Conservation (phyloP, 768 basidiomycete genomes). For the Suillus tomentosus region DNA sequence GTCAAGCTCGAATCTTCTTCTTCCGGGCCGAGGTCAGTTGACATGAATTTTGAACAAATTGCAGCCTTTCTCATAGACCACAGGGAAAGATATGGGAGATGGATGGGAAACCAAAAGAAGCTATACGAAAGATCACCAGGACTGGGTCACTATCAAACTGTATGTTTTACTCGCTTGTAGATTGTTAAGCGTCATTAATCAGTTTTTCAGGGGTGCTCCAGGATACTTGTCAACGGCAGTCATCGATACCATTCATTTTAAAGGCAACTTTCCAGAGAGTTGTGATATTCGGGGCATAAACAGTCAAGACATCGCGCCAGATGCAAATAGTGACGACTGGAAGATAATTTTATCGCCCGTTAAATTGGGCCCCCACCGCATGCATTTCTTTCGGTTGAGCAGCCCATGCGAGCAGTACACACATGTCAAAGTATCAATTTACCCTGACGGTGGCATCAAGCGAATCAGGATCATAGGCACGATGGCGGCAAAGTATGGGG, state of each 20-base stretch:
- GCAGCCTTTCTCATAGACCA: conserved; percentile 2
- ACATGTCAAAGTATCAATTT: conserved; percentile 86
- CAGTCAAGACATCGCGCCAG: conserved; percentile 39
- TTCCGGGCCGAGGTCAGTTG: conserved; percentile 77
- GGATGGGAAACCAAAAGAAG: conserved; percentile 98
- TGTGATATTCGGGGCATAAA: conserved; percentile 72
- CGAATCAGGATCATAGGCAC: conserved; percentile 77
- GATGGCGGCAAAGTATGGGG: not conserved
- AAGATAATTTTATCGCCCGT: conserved; percentile 69
- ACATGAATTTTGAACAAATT: conserved; percentile 3
- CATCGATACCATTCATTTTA: conserved; percentile 94
- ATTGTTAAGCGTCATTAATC: not conserved
- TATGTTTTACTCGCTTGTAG: conserved; percentile 40
- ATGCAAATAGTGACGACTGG: conserved; percentile 56
- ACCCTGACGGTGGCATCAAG: conserved; percentile 96
- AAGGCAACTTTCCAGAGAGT: conserved; percentile 92
- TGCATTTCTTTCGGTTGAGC: conserved; percentile 85
- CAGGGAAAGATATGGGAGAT: conserved; percentile 90
- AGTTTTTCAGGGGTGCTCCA: conserved; percentile 59
- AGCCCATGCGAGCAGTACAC: conserved; percentile 61
- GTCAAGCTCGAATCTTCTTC: conserved; percentile 85
- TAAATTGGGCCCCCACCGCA: conserved; percentile 84
- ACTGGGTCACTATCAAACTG: conserved; percentile 92
- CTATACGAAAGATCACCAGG: conserved; percentile 74
- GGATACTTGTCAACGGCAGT: conserved; percentile 75